Percentiles rank a stretch among this genome's conserved stretches.
Evolutionary conservation across 1,284 basidiomycete species (phyloP).

Genomic region (Volvariella volvacea): DNA sequence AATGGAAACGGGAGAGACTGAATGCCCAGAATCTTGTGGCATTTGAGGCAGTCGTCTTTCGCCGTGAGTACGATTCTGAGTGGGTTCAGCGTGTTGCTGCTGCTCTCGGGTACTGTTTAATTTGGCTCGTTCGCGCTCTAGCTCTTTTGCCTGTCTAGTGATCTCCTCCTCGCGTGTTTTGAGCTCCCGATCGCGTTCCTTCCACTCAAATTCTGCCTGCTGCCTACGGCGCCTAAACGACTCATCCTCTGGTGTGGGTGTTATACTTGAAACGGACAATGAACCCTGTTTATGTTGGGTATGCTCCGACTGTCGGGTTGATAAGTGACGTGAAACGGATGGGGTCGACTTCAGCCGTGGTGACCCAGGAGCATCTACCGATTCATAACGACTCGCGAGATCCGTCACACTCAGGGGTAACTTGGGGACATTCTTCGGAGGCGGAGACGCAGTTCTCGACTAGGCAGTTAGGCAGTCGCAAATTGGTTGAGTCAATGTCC

Average conservation of each 20-base stretch:
- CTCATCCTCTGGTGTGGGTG: slow-evolving; percentile 23
- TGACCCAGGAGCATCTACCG: slow-evolving; percentile 31
- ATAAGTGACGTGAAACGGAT: slow-evolving; percentile 21
- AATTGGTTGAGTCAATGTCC: slow-evolving; percentile 3
- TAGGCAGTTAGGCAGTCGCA: slow-evolving; percentile 16
- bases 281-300: slow-evolving; percentile 12
- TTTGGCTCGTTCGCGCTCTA: slow-evolving; percentile 42
- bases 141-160: slow-evolving; percentile 40
- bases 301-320: slow-evolving; percentile 19
- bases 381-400: slow-evolving; percentile 58
- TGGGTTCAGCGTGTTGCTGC: no score
- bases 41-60: no score
- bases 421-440: slow-evolving; percentile 53
- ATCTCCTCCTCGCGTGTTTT: slow-evolving; percentile 58
- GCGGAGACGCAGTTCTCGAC: slow-evolving; percentile 46
- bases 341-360: slow-evolving; percentile 18
- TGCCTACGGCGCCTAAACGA: slow-evolving; percentile 33
- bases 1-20: no score
- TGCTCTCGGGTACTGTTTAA: background rate
- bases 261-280: background rate
- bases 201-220: slow-evolving; percentile 37
- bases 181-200: slow-evolving; percentile 47
- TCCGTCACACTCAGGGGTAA: slow-evolving; percentile 57
- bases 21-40: no score
- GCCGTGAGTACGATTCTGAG: no score